phyloP scores from a whole-genome alignment of 1,284 basidiomycete genomes.

The Mycosarcoma maydis region DNA sequence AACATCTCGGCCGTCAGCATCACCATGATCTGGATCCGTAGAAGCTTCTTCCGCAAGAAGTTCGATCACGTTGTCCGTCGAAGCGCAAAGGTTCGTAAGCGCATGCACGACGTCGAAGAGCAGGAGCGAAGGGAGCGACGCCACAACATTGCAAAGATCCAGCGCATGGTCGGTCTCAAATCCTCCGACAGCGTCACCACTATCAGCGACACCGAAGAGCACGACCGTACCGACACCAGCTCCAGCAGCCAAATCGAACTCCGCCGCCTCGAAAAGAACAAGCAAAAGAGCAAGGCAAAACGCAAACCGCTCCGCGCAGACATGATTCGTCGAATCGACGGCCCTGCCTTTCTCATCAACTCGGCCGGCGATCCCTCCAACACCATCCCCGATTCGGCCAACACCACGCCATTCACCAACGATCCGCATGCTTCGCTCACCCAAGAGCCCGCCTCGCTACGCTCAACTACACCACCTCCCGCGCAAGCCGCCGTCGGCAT shows the following conservation, averaged over 20 bases:
- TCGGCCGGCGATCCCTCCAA: conserved; percentile 51
- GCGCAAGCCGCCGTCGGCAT: conserved; percentile 24
- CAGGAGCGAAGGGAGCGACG: conserved; percentile 50
- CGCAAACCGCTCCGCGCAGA: conserved; percentile 58
- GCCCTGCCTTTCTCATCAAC: conserved; percentile 65
- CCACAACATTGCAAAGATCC: conserved; percentile 49
- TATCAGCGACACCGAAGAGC: conserved; percentile 34
- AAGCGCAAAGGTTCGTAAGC: conserved; percentile 51
- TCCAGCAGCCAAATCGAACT: conserved; percentile 47
- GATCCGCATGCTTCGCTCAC: conserved; percentile 2
- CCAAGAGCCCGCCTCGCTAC: conserved; percentile 7
- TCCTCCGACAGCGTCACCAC: conserved; percentile 39
- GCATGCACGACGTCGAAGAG: conserved; percentile 64
- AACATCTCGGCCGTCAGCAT: conserved; percentile 64
- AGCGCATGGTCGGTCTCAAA: conserved; percentile 54
- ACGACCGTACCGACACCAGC: conserved; percentile 32
- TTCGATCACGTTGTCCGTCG: conserved; percentile 54
- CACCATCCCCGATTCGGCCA: conserved; percentile 25
- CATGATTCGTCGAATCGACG: conserved; percentile 64
- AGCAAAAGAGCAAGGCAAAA: conserved; percentile 40
- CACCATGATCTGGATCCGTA: conserved; percentile 64
- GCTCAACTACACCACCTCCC: conserved; percentile 1
- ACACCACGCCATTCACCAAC: background rate
- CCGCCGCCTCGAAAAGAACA: conserved; percentile 32
- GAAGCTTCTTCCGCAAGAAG: conserved; percentile 60